Evolutionary conservation across 345 rosid species (phyloP).

Genomic region (Durio zibethinus): DNA sequence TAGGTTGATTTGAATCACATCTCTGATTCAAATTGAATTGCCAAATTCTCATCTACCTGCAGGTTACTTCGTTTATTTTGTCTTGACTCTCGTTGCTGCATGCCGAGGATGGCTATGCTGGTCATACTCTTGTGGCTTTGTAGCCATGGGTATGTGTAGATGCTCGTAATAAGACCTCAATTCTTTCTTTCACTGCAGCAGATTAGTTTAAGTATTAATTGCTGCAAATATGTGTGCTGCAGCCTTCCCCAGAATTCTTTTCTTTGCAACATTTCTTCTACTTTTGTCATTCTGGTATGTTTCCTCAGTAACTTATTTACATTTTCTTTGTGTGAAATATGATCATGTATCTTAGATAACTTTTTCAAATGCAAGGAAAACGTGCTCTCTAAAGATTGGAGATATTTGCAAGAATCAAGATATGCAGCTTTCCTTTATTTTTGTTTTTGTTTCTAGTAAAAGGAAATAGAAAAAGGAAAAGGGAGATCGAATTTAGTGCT

Average conservation of each 20-base stretch:
- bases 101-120: conserved; percentile 56
- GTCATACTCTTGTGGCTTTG: conserved; percentile 57
- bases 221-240: conserved; percentile 24
- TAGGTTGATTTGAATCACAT: neutral
- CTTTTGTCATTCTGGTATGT: conserved; percentile 68
- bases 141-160: conserved; percentile 54
- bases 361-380: neutral
- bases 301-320: neutral
- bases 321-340: neutral
- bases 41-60: conserved; percentile 20
- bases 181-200: conserved; percentile 3
- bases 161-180: neutral
- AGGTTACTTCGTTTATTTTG: conserved; percentile 56
- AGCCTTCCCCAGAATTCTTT: conserved; percentile 59
- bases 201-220: conserved; percentile 16
- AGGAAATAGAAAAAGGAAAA: neutral
- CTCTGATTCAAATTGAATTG: conserved; percentile 1
- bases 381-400: neutral
- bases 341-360: neutral
- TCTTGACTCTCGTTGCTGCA: conserved; percentile 41
- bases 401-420: neutral
- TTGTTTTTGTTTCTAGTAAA: neutral
- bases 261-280: conserved; percentile 58
- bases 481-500: neutral
- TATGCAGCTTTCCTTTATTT: neutral